Conservation (phyloP, 2,329 filamentous ascomycete genomes). For the Stachybotrys echinatus region DNA sequence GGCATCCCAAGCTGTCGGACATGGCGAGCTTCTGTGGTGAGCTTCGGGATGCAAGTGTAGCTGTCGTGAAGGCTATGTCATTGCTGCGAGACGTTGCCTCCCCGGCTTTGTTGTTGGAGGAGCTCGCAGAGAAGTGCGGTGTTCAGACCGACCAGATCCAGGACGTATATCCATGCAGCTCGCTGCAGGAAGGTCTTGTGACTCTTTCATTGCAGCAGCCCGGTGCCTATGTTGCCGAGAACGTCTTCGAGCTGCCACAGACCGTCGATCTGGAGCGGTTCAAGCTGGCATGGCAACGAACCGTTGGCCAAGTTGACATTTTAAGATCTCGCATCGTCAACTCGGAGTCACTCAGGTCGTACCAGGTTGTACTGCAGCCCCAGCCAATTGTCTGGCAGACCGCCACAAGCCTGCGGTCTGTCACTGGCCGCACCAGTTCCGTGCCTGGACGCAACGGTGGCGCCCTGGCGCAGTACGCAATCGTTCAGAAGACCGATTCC, state of each 20-base stretch:
- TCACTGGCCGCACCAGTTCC: background rate
- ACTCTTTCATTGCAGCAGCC: conserved; percentile 10
- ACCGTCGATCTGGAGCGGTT: conserved; percentile 6
- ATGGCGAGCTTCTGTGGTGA: conserved; percentile 5
- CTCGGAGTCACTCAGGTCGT: conserved; percentile 7
- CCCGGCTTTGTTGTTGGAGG: conserved; percentile 3
- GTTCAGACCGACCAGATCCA: conserved; percentile 3
- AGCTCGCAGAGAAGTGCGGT: conserved; percentile 8
- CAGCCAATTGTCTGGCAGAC: conserved; percentile 7
- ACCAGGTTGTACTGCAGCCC: conserved; percentile 11
- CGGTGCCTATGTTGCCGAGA: conserved; percentile 13
- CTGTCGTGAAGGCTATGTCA: conserved; percentile 1
- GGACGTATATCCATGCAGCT: conserved; percentile 8
- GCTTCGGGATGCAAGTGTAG: background rate
- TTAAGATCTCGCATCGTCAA: conserved; percentile 17
- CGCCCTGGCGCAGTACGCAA: conserved; percentile 4
- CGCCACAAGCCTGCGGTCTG: conserved; percentile 1
- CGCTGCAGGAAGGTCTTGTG: conserved; percentile 8
- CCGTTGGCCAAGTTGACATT: conserved; percentile 11
- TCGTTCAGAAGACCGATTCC: conserved; percentile 1
- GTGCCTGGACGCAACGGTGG: conserved; percentile 11
- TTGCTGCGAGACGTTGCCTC: conserved; percentile 3
- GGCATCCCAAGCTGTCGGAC: conserved; percentile 5
- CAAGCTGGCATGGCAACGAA: conserved; percentile 14
- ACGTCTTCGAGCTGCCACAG: conserved; percentile 10